These are phyloP conservation scores for Phanerochaete carnosa DNA, from an alignment of 768 basidiomycete species.

Conservation along the genomic window DNA sequence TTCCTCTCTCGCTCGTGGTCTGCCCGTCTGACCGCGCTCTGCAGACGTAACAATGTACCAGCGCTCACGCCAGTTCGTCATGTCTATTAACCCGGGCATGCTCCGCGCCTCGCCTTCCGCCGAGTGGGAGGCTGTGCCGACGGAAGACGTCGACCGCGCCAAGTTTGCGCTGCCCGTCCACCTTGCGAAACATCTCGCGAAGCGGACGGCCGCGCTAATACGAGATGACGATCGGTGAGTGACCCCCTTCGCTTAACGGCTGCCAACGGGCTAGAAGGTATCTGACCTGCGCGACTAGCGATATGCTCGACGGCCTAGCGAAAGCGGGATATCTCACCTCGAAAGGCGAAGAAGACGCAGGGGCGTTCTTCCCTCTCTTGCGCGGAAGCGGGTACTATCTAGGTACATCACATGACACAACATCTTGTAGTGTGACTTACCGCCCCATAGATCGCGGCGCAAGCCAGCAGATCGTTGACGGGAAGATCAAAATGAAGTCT, in stretches of 20 bases:
- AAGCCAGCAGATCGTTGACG: slow-evolving; percentile 58
- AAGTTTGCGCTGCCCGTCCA: slow-evolving; percentile 44
- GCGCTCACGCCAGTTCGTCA: slow-evolving; percentile 47
- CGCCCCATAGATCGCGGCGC: slow-evolving; percentile 48
- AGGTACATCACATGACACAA: slow-evolving; percentile 32
- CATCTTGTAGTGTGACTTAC: neutral
- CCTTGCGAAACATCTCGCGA: slow-evolving; percentile 24
- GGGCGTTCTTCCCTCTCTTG: slow-evolving; percentile 39
- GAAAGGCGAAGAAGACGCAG: slow-evolving; percentile 47
- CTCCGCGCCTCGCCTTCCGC: slow-evolving; percentile 22
- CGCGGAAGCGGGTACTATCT: slow-evolving; percentile 66
- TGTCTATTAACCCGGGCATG: slow-evolving; percentile 36
- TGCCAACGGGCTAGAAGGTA: too few species aligned
- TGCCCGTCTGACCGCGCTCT: neutral
- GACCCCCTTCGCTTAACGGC: neutral
- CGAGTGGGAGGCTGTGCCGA: slow-evolving; percentile 44
- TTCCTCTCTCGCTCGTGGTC: neutral
- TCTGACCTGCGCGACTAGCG: slow-evolving; percentile 25
- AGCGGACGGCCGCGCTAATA: slow-evolving; percentile 31
- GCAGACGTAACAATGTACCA: slow-evolving; percentile 60
- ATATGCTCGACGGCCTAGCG: slow-evolving; percentile 51
- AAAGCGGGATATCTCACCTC: slow-evolving; percentile 55
- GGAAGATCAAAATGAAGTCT: slow-evolving; percentile 69
- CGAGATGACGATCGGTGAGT: slow-evolving; percentile 27
- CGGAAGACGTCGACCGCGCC: slow-evolving; percentile 53